Conservation (phyloP, 306 rosid species). For the Vicia faba region DNA sequence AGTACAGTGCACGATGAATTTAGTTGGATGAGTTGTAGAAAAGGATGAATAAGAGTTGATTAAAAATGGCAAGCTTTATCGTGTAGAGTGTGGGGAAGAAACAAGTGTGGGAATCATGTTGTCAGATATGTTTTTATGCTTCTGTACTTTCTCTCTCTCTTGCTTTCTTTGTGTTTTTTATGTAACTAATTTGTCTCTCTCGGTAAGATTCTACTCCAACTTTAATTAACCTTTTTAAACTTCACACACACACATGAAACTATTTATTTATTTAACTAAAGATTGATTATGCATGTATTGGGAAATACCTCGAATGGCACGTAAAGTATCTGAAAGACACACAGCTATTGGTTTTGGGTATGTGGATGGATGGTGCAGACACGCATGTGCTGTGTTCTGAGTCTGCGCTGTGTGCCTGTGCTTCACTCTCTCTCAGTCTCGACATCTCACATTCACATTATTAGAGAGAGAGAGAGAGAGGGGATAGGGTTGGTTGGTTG, state of each 20-base stretch:
- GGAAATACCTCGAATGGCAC: slow-evolving; percentile 50
- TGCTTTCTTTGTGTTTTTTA: slow-evolving; percentile 41
- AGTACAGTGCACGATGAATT: slow-evolving; percentile 3
- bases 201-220: slow-evolving; percentile 58
- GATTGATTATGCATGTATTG: background rate
- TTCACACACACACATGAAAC: no score
- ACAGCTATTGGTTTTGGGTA: slow-evolving; percentile 44
- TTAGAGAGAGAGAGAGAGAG: background rate
- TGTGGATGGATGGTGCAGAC: slow-evolving; percentile 44
- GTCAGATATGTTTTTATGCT: slow-evolving; percentile 53
- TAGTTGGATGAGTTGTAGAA: slow-evolving; percentile 13
- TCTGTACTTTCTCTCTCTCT: slow-evolving; percentile 6
- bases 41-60: slow-evolving; percentile 43
- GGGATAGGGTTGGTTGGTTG: background rate
- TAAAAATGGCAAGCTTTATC: slow-evolving; percentile 63
- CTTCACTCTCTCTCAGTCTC: slow-evolving; percentile 3
- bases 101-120: slow-evolving; percentile 78
- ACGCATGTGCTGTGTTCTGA: slow-evolving; percentile 47
- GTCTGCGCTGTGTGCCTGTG: no score
- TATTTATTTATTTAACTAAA: background rate
- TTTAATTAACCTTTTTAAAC: no score
- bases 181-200: slow-evolving; percentile 45
- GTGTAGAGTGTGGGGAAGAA: slow-evolving; percentile 82
- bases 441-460: background rate
- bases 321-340: slow-evolving; percentile 43